A percentile compares a stretch with the other conserved stretches of the same genome.
phyloP scores from a whole-genome alignment of 495 filamentous ascomycete genomes.

The Bryoglossum gracile region DNA sequence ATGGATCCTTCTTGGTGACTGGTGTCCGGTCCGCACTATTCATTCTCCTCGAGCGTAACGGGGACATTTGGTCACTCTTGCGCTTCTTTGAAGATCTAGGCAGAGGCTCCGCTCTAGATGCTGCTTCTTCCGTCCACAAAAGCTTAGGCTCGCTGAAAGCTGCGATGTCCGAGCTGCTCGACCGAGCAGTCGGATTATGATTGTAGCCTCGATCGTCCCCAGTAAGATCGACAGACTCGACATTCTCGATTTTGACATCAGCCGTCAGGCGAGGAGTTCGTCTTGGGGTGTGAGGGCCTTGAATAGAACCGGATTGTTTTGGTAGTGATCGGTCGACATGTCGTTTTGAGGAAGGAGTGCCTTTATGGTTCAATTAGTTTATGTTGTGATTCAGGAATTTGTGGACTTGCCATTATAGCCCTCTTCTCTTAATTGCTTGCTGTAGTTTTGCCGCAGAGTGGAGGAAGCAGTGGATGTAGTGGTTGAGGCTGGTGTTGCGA shows the following conservation, averaged over 20 bases:
- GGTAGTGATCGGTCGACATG: not conserved
- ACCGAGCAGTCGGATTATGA: constrained; percentile 37
- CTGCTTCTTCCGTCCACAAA: constrained; percentile 55
- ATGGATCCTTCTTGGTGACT: not conserved
- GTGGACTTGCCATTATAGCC: constrained; percentile 18
- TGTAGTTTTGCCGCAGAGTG: constrained; percentile 35
- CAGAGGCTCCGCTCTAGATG: constrained; percentile 35
- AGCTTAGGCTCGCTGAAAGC: constrained; percentile 47
- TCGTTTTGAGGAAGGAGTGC: constrained; percentile 10
- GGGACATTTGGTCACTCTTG: constrained; percentile 63
- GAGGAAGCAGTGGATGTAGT: constrained; percentile 35
- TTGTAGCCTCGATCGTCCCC: constrained; percentile 40
- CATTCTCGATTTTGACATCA: constrained; percentile 24
- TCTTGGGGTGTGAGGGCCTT: constrained; percentile 21
- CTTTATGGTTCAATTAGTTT: constrained; percentile 4
- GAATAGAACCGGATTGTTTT: constrained; percentile 3
- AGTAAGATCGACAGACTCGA: constrained; percentile 69
- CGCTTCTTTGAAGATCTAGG: constrained; percentile 46
- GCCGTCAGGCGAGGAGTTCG: constrained; percentile 18
- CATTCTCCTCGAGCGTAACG: constrained; percentile 15
- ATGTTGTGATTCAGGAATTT: constrained; percentile 15
- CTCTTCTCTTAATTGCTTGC: constrained; percentile 19
- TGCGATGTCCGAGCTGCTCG: constrained; percentile 27
- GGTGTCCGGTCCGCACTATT: not conserved
- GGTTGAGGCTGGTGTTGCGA: constrained; percentile 34